phyloP scores from a whole-genome alignment of 75 land plant species.

The Chamaecyparis obtusa region DNA sequence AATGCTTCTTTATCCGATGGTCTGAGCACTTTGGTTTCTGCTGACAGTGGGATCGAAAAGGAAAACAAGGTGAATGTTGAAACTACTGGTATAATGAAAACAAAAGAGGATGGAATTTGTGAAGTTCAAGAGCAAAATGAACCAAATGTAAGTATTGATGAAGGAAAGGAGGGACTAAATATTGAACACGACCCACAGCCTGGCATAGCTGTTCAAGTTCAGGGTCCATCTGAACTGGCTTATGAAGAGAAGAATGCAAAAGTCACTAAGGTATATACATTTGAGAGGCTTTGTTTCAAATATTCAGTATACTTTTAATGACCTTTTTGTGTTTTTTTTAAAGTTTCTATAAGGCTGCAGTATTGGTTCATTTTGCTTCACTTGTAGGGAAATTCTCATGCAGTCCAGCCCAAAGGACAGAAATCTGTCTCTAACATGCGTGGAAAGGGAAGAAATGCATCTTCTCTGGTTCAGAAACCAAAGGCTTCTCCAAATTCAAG shows the following conservation, averaged over 20 bases:
- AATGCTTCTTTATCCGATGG: background rate
- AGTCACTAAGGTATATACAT: constrained; percentile 7
- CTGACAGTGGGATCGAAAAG: background rate
- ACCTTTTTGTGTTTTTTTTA: background rate
- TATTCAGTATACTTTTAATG: background rate
- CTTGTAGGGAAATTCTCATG: constrained; percentile 5
- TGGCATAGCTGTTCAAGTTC: background rate
- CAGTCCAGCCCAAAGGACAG: background rate
- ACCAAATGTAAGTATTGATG: background rate
- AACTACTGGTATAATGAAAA: background rate
- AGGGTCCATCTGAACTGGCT: background rate
- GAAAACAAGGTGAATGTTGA: background rate
- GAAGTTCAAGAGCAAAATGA: constrained; percentile 1
- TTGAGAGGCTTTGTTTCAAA: background rate
- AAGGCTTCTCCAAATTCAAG: background rate
- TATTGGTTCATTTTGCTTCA: background rate
- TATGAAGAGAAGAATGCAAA: constrained; percentile 5
- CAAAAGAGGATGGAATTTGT: background rate
- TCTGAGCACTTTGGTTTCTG: background rate
- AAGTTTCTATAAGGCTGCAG: background rate
- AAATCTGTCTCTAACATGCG: background rate
- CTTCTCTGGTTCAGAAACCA: constrained; percentile 9
- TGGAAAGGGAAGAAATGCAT: constrained; percentile 5
- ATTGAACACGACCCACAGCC: background rate
- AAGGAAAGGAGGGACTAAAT: constrained; percentile 5